Percentiles rank a stretch among this genome's conserved stretches.
Conservation (phyloP, 192 early-diverging fungal genomes). For the Spizellomyces punctatus region DNA sequence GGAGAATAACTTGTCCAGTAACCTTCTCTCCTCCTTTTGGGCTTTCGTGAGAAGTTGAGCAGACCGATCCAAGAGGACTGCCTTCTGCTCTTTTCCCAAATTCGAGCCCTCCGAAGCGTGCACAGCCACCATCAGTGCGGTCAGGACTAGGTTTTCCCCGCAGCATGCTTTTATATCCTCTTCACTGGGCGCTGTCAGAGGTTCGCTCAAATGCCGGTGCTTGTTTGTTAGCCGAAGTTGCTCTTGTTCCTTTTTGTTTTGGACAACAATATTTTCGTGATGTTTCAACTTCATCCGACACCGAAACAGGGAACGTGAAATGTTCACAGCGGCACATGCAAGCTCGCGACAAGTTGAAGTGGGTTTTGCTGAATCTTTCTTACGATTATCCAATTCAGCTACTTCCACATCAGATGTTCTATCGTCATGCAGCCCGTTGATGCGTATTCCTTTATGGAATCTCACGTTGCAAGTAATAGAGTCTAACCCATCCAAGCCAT, state of each 20-base stretch:
- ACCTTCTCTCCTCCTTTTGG: slow-evolving; percentile 24
- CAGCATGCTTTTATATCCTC: slow-evolving; percentile 18
- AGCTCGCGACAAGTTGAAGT: slow-evolving; percentile 15
- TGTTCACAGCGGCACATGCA: slow-evolving; percentile 29
- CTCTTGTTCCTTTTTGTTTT: slow-evolving; percentile 28
- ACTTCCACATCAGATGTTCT: not conserved
- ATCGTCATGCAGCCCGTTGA: not conserved
- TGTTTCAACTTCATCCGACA: slow-evolving; percentile 35
- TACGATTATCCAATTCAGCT: not conserved
- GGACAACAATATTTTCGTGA: not conserved
- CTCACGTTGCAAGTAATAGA: slow-evolving; percentile 36
- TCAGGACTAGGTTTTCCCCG: slow-evolving; percentile 38
- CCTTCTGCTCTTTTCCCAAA: slow-evolving; percentile 20
- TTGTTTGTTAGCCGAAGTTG: slow-evolving; percentile 42
- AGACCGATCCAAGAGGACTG: slow-evolving; percentile 21
- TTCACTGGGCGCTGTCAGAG: slow-evolving; percentile 13
- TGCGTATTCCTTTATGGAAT: slow-evolving; percentile 18
- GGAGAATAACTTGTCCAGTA: slow-evolving; percentile 9
- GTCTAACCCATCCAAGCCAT: slow-evolving; percentile 22
- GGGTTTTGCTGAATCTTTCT: not conserved
- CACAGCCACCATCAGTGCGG: slow-evolving; percentile 24
- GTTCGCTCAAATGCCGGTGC: not conserved
- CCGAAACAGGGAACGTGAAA: slow-evolving; percentile 30
- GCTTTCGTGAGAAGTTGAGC: slow-evolving; percentile 14
- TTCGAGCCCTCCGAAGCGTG: slow-evolving; percentile 29